phyloP scores from a whole-genome alignment of 2,329 filamentous ascomycete species.

The Paecilomyces sp. region DNA sequence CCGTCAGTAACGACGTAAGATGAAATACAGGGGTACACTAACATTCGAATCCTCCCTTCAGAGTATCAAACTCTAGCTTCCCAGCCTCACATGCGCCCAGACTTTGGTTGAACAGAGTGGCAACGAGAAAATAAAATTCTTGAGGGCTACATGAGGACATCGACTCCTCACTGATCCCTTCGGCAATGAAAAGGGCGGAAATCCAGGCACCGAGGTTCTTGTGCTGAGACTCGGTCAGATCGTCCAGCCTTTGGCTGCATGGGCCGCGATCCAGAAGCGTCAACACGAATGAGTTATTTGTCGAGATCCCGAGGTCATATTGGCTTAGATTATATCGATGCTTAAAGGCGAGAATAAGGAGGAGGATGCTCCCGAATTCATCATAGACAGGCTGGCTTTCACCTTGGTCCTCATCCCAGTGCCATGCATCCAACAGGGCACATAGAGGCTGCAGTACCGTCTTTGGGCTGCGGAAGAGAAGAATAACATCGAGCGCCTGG shows the following conservation, averaged over 20 bases:
- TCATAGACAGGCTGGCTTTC: conserved; percentile 61
- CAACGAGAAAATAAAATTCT: conserved; percentile 56
- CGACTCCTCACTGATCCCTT: conserved; percentile 57
- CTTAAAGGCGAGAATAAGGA: conserved; percentile 51
- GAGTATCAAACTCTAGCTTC: conserved; percentile 49
- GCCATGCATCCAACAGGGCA: conserved; percentile 54
- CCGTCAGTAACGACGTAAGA: conserved; percentile 2
- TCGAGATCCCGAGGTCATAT: conserved; percentile 46
- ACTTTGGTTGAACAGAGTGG: conserved; percentile 56
- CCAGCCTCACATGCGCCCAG: conserved; percentile 50
- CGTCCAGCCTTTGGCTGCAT: conserved; percentile 41
- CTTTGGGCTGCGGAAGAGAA: conserved; percentile 53
- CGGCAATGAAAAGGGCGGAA: conserved; percentile 54
- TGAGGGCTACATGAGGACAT: conserved; percentile 59
- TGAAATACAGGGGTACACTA: conserved; percentile 3
- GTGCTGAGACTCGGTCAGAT: conserved; percentile 49
- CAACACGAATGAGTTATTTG: conserved; percentile 48
- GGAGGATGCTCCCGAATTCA: conserved; percentile 56
- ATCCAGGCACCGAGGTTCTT: conserved; percentile 55
- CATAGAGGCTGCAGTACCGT: conserved; percentile 54
- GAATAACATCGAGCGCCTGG: conserved; percentile 50
- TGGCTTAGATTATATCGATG: conserved; percentile 50
- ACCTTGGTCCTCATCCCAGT: conserved; percentile 56
- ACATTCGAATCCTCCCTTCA: conserved; percentile 59
- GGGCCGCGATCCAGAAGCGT: conserved; percentile 43